A percentile compares a stretch with the other conserved stretches of the same genome.
phyloP scores from a whole-genome alignment of 2,329 filamentous ascomycete species.

The Eurotiales sp. region DNA sequence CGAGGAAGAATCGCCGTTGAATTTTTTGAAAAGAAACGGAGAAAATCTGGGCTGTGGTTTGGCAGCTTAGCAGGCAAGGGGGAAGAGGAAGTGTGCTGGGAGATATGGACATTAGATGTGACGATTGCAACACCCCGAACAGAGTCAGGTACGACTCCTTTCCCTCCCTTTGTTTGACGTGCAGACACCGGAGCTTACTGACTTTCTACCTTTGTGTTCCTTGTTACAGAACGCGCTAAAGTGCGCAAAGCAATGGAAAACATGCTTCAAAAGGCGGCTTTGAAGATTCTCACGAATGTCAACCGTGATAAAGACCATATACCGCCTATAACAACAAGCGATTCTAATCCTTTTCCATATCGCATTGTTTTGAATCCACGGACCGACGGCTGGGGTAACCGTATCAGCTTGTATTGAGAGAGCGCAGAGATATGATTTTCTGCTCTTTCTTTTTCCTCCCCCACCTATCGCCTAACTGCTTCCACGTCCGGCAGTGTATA shows the following conservation, averaged over 20 bases:
- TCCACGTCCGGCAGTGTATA: too few relatives aligned
- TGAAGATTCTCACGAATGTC: constrained; percentile 85
- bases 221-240: constrained; percentile 70
- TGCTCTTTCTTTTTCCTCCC: too few relatives aligned
- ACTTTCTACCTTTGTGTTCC: constrained; percentile 4
- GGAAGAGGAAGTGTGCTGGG: constrained; percentile 96
- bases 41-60: constrained; percentile 73
- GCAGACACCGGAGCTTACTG: not conserved
- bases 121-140: constrained; percentile 87
- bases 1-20: constrained; percentile 79
- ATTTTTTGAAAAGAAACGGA: constrained; percentile 89
- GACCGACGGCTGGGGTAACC: constrained; percentile 70
- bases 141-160: constrained; percentile 66
- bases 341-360: constrained; percentile 91
- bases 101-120: constrained; percentile 89
- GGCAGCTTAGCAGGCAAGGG: constrained; percentile 52
- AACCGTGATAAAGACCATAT: constrained; percentile 94
- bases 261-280: constrained; percentile 77
- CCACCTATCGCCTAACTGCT: too few relatives aligned
- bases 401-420: constrained; percentile 72
- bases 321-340: constrained; percentile 88
- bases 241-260: constrained; percentile 88
- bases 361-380: constrained; percentile 86
- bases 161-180: not conserved
- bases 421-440: not conserved